Percentiles rank a stretch among this genome's conserved stretches.
These are phyloP conservation scores for Betula pendula DNA, from an alignment of 306 rosid species.

Conservation along the genomic window DNA sequence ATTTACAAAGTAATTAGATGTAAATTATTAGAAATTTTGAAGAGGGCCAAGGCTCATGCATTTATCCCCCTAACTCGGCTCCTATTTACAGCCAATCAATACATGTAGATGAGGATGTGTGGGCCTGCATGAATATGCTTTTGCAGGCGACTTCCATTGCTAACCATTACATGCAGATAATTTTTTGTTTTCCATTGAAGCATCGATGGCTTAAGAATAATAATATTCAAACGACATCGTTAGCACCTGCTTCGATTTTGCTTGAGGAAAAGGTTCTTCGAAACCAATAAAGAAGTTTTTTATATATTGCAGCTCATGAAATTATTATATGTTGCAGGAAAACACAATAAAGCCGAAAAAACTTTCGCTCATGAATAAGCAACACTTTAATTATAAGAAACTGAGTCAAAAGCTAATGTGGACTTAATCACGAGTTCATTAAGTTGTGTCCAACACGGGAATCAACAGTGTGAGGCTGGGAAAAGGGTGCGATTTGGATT, in stretches of 20 bases:
- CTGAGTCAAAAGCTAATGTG: background rate
- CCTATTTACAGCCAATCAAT: too few relatives aligned
- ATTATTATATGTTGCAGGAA: background rate
- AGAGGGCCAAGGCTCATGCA: too few relatives aligned
- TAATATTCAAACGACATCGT: too few relatives aligned
- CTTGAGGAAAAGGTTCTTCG: background rate
- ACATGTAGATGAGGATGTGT: too few relatives aligned
- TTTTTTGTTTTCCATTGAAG: too few relatives aligned
- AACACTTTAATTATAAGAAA: background rate
- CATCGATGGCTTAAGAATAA: too few relatives aligned
- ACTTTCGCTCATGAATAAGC: background rate
- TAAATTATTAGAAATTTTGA: too few relatives aligned
- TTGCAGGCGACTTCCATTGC: too few relatives aligned
- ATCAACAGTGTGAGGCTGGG: constrained; percentile 1
- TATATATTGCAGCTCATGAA: background rate
- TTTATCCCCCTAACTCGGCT: too few relatives aligned
- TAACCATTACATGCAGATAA: too few relatives aligned
- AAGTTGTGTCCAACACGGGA: background rate
- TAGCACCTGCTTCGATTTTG: background rate
- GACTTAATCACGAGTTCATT: constrained; percentile 2
- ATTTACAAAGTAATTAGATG: too few relatives aligned
- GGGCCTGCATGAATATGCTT: too few relatives aligned
- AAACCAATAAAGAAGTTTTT: background rate
- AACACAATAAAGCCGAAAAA: background rate
- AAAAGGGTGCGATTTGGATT: background rate